Conservation (phyloP, 805 yeast species). For the Spathaspora boniae region DNA sequence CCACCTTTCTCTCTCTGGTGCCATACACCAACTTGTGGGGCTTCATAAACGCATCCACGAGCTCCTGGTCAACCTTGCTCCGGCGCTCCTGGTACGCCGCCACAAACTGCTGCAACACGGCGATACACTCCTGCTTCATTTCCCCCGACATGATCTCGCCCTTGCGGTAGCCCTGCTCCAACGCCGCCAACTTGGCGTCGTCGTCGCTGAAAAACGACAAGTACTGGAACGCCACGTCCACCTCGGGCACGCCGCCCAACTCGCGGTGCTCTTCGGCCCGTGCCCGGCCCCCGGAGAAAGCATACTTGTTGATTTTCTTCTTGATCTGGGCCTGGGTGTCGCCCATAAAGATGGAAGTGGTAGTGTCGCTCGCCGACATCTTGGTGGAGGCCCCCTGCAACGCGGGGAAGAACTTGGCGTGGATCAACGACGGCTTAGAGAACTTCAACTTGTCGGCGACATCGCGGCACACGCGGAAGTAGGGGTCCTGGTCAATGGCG, state of each 20-base stretch:
- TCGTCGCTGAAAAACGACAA: constrained; percentile 86
- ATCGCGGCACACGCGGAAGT: constrained; percentile 95
- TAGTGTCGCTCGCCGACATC: constrained; percentile 93
- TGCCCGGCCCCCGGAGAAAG: constrained; percentile 91
- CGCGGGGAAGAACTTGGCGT: constrained; percentile 97
- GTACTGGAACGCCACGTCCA: constrained; percentile 94
- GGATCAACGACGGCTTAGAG: constrained; percentile 87
- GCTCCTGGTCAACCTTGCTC: constrained; percentile 56
- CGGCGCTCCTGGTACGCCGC: constrained; percentile 79
- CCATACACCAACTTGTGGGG: constrained; percentile 83
- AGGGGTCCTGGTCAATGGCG: constrained; percentile 99
- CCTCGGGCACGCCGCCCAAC: constrained; percentile 90
- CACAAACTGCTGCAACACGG: constrained; percentile 75
- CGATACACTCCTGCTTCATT: constrained; percentile 84
- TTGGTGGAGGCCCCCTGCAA: constrained; percentile 93
- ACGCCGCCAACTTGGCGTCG: constrained; percentile 66
- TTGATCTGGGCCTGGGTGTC: constrained; percentile 90
- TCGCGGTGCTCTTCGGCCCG: constrained; percentile 87
- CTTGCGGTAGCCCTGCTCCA: constrained; percentile 61
- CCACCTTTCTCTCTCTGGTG: constrained; percentile 65
- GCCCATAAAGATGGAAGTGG: constrained; percentile 90
- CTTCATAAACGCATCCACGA: constrained; percentile 68
- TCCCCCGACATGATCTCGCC: constrained; percentile 92
- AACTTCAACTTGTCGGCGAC: constrained; percentile 92
- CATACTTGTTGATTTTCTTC: constrained; percentile 93